Evolutionary conservation across 345 rosid genomes (phyloP).

Genomic region (Draba incana): DNA sequence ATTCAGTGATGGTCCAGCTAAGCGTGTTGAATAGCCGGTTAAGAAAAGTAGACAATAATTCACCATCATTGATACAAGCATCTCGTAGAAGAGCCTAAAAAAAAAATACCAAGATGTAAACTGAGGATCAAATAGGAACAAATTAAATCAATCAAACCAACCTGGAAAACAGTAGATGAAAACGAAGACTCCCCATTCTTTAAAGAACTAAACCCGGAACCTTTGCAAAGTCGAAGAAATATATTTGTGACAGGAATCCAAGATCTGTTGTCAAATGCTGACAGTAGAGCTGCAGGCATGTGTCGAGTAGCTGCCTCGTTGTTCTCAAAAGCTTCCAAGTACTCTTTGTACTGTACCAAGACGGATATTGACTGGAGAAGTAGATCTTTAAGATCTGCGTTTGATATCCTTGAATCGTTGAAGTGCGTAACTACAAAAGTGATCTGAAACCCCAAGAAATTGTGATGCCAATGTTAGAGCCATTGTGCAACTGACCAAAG

Average conservation of each 20-base stretch:
- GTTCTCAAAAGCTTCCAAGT: slow-evolving; percentile 80
- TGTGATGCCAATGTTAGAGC: slow-evolving; percentile 5
- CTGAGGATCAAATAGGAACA: slow-evolving; percentile 12
- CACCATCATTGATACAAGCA: slow-evolving; percentile 69
- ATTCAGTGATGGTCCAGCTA: slow-evolving; percentile 98
- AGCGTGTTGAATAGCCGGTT: slow-evolving; percentile 93
- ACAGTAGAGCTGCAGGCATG: slow-evolving; percentile 76
- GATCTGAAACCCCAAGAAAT: slow-evolving; percentile 56
- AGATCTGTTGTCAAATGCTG: slow-evolving; percentile 93
- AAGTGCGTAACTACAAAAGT: slow-evolving; percentile 89
- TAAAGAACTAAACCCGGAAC: slow-evolving; percentile 77
- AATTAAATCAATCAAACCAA: slow-evolving; percentile 35
- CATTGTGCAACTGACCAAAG: slow-evolving; percentile 1
- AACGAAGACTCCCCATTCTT: slow-evolving; percentile 86
- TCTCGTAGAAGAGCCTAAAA: slow-evolving; percentile 73
- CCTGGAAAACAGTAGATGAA: slow-evolving; percentile 85
- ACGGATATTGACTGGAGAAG: slow-evolving; percentile 96
- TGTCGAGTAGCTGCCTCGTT: slow-evolving; percentile 78
- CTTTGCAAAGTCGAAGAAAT: slow-evolving; percentile 85
- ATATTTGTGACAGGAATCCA: slow-evolving; percentile 96
- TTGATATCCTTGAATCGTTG: slow-evolving; percentile 85
- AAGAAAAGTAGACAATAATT: slow-evolving; percentile 80
- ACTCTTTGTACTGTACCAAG: slow-evolving; percentile 86
- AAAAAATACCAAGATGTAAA: slow-evolving; percentile 6
- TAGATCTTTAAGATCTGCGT: slow-evolving; percentile 88